Conservation (phyloP, 2,329 filamentous ascomycete genomes). For the Ophiostoma australiae region DNA sequence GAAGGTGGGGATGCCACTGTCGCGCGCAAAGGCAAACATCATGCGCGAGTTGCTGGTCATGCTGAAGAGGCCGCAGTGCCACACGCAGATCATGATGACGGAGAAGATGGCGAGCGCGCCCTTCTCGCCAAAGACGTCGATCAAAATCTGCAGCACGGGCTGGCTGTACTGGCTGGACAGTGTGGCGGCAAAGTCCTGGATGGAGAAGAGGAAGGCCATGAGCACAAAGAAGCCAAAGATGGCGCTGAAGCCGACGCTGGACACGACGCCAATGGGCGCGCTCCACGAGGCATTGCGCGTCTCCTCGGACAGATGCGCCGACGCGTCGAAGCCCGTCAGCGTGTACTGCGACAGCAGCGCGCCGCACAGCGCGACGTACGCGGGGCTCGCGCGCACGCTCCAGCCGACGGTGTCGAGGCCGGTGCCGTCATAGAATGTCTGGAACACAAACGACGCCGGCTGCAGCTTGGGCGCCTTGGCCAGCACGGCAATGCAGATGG, state of each 20-base stretch:
- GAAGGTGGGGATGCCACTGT: conserved; percentile 51
- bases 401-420: conserved; percentile 46
- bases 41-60: conserved; percentile 54
- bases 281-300: conserved; percentile 53
- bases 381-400: conserved; percentile 48
- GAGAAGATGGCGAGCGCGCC: conserved; percentile 53
- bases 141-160: conserved; percentile 54
- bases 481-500: conserved; percentile 51
- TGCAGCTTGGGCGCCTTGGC: conserved; percentile 54
- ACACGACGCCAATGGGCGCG: conserved; percentile 54
- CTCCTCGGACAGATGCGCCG: conserved; percentile 54
- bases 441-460: conserved; percentile 52
- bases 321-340: conserved; percentile 47
- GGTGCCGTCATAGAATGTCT: conserved; percentile 50
- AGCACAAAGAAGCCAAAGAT: conserved; percentile 58
- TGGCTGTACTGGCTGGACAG: conserved; percentile 44
- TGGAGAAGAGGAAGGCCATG: conserved; percentile 52
- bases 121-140: conserved; percentile 52
- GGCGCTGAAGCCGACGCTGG: conserved; percentile 51
- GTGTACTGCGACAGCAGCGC: conserved; percentile 51
- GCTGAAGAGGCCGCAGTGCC: conserved; percentile 56
- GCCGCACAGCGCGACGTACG: conserved; percentile 52
- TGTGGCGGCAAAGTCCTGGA: conserved; percentile 51
- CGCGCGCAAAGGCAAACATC: conserved; percentile 56
- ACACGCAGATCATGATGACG: conserved; percentile 54